Evolutionary conservation across 306 rosid genomes (phyloP).

Genomic region (Myrica gale): DNA sequence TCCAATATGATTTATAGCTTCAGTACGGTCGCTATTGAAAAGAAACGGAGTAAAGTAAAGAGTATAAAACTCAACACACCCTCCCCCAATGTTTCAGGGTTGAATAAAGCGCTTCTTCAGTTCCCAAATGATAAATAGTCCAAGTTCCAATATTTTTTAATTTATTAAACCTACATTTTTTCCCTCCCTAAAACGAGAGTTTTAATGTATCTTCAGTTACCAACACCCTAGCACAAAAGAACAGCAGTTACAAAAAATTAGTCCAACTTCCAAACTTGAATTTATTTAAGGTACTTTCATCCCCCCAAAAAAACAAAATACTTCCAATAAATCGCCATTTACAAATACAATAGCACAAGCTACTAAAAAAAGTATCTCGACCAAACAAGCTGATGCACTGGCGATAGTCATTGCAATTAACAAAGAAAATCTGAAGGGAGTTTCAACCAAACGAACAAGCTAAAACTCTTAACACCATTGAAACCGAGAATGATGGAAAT

Average conservation of each 20-base stretch:
- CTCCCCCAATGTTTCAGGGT: conserved; percentile 1
- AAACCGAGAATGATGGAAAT: conserved; percentile 7
- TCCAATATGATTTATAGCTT: not conserved
- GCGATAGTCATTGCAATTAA: not conserved
- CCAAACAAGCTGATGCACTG: not conserved
- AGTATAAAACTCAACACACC: not conserved
- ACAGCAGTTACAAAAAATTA: too few species aligned
- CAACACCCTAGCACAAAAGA: not conserved
- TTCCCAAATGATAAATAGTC: not conserved
- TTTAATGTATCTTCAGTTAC: not conserved
- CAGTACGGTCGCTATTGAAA: not conserved
- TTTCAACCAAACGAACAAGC: conserved; percentile 4
- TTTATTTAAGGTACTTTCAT: not conserved
- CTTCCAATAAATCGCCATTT: not conserved
- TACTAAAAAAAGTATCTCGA: not conserved
- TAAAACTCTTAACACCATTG: not conserved
- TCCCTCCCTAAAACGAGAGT: not conserved
- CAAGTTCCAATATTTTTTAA: not conserved
- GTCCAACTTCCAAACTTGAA: not conserved
- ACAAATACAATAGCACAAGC: not conserved
- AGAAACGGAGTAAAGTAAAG: not conserved
- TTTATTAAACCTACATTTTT: not conserved
- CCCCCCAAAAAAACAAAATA: not conserved
- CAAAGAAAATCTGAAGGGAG: not conserved
- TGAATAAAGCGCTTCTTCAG: not conserved